Evolutionary conservation across 2,329 filamentous ascomycete genomes (phyloP).

Genomic region (Ophiostoma montium): DNA sequence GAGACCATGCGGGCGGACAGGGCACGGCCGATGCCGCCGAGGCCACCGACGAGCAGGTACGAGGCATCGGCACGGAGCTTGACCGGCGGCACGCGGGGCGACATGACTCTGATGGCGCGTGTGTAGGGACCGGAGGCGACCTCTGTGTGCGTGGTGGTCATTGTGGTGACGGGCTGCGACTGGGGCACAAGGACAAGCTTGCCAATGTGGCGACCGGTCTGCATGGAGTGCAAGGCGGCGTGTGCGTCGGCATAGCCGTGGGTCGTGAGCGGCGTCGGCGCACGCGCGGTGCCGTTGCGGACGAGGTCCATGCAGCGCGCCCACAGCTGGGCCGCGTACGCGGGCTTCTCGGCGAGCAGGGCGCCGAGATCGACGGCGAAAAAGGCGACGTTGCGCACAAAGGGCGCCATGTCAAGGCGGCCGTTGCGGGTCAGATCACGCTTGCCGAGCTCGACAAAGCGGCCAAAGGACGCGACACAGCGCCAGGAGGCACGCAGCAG

Average conservation of each 20-base stretch:
- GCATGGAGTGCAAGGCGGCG: slow-evolving; percentile 29
- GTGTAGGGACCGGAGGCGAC: neutral
- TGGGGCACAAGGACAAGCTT: slow-evolving; percentile 15
- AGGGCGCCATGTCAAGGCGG: slow-evolving; percentile 11
- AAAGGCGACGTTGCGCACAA: slow-evolving; percentile 11
- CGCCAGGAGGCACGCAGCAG: slow-evolving; percentile 22
- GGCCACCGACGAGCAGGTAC: slow-evolving; percentile 18
- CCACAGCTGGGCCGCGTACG: slow-evolving; percentile 11
- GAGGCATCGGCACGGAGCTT: slow-evolving; percentile 8
- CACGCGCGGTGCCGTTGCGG: slow-evolving; percentile 2
- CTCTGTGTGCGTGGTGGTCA: neutral
- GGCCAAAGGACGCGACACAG: slow-evolving; percentile 23
- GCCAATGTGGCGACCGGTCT: slow-evolving; percentile 26
- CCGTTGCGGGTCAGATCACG: slow-evolving; percentile 16
- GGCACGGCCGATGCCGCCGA: slow-evolving; percentile 17
- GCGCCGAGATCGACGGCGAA: slow-evolving; percentile 11
- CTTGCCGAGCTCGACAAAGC: slow-evolving; percentile 23
- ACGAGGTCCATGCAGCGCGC: slow-evolving; percentile 10
- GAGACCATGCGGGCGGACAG: slow-evolving; percentile 16
- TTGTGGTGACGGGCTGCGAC: slow-evolving; percentile 5
- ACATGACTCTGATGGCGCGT: slow-evolving; percentile 7
- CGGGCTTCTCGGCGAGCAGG: slow-evolving; percentile 7
- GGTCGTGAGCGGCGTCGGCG: slow-evolving; percentile 6
- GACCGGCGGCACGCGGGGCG: slow-evolving; percentile 1
- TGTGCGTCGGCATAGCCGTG: slow-evolving; percentile 17